Percentiles rank a stretch among this genome's conserved stretches.
Conservation (phyloP, 2,329 filamentous ascomycete species). For the Fusarium heterosporum region DNA sequence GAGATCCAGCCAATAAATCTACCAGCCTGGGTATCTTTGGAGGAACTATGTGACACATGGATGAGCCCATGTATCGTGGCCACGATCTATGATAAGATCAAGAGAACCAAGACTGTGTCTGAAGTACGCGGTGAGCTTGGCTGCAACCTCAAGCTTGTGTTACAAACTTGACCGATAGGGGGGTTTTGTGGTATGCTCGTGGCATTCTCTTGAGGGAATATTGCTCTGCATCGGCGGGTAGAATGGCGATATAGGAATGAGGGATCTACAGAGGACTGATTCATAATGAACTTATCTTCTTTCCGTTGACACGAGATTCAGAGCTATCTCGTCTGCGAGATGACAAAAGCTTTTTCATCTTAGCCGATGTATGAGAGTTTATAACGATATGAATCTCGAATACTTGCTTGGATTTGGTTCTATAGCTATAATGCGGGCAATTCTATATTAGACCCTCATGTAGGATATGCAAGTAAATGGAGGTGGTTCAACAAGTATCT, state of each 20-base stretch:
- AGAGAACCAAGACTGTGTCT: conserved; percentile 56
- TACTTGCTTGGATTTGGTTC: too few species aligned
- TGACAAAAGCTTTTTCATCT: too few species aligned
- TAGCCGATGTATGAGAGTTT: too few species aligned
- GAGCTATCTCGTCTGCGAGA: too few species aligned
- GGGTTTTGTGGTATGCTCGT: conserved; percentile 42
- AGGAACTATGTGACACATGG: neutral
- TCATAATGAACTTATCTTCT: too few species aligned
- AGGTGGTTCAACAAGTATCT: too few species aligned
- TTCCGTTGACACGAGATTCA: too few species aligned
- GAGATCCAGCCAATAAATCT: neutral
- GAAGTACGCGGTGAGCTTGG: neutral
- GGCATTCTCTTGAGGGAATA: conserved; percentile 35
- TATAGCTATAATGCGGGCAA: too few species aligned
- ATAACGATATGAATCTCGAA: too few species aligned
- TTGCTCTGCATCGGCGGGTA: conserved; percentile 21
- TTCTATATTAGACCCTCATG: too few species aligned
- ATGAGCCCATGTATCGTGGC: neutral
- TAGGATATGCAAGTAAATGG: too few species aligned
- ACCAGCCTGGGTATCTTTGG: too few species aligned
- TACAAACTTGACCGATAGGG: conserved; percentile 37
- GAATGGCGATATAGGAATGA: conserved; percentile 23
- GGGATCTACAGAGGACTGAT: neutral
- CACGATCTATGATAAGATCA: conserved; percentile 74
- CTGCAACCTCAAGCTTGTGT: neutral